Evolutionary conservation across 805 yeast genomes (phyloP), one percentile per base, ranked within the genome.

Genomic region (Candida orba): DNA sequence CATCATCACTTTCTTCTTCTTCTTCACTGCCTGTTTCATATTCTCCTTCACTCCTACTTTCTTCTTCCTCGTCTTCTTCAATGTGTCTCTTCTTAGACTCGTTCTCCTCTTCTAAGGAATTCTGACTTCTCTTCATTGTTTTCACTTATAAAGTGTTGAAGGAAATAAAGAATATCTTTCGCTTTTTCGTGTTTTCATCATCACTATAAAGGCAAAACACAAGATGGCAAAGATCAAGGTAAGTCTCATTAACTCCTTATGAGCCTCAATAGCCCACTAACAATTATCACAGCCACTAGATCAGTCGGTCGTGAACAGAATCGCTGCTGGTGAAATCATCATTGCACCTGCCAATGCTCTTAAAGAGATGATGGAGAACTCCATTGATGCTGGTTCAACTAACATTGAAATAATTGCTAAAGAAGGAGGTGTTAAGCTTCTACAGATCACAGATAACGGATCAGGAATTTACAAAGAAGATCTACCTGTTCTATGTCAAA

Each of bases 321-420:
- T 93, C 24, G 99, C 99, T 0, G 99, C 99, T 1, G 99, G 99
- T 1, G 98, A 93, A 65, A 87, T 93, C 64, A 86, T 93, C 45
- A 75, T 90, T 24, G 91, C 90, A 5, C 98, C 99, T 0, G 84
- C 91, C 6, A 93, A 91, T 60, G 99, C 99, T 0, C 66, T 93
- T 35, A 93, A 93, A 59, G 99, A 93, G 61, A 68, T 93, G 67
- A 66, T 93, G 47, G 99, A 93, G 65, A 93, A 93, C 67, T 76
- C 95, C 6, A 78, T 93, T 12, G 99, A 93, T 60, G 97, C 99
- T 0, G 71, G 74, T 0, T 68, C 95, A 12, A 72, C 90, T 1
- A 60, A 72, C 39, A 76, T 93, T 13, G 96, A 91, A 36, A 76
- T 93, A 2, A 55, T 82, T 3, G 86, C 81, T n/a, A 84, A 85